phyloP scores from a whole-genome alignment of 2,329 filamentous ascomycete species.

The Xylaria sp. region DNA sequence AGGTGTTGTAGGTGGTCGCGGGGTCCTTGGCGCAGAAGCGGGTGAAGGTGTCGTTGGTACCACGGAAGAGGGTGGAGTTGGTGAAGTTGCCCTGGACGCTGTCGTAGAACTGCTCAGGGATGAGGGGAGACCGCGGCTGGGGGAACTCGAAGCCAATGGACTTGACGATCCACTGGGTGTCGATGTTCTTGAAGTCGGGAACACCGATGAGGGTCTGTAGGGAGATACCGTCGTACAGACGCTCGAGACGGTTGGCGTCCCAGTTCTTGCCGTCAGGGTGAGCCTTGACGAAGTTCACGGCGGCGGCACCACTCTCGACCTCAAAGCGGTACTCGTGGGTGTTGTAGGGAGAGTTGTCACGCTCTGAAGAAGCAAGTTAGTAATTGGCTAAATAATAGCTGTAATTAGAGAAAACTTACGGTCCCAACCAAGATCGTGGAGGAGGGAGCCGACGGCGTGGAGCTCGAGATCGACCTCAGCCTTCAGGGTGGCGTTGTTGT shows the following conservation, averaged over 20 bases:
- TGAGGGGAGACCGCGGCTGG: slow-evolving; percentile 34
- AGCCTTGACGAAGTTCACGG: slow-evolving; percentile 35
- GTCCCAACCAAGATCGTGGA: slow-evolving; percentile 40
- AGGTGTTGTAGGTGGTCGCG: slow-evolving; percentile 37
- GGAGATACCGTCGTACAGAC: slow-evolving; percentile 37
- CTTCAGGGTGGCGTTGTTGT: slow-evolving; percentile 42
- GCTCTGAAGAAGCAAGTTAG: slow-evolving; percentile 18
- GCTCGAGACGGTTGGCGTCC: slow-evolving; percentile 34
- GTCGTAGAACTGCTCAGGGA: slow-evolving; percentile 36
- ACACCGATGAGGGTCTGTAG: slow-evolving; percentile 37
- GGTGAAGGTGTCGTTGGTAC: slow-evolving; percentile 41
- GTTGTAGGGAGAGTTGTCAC: slow-evolving; percentile 34
- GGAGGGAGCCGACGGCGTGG: slow-evolving; percentile 37
- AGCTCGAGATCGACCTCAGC: slow-evolving; percentile 36
- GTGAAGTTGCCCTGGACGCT: slow-evolving; percentile 37
- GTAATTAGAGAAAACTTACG: slow-evolving; percentile 22
- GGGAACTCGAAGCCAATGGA: slow-evolving; percentile 39
- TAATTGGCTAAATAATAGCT: too few relatives aligned
- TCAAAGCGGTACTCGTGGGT: slow-evolving; percentile 37
- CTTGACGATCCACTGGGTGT: slow-evolving; percentile 39
- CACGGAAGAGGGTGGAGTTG: slow-evolving; percentile 39
- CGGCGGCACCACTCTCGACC: slow-evolving; percentile 35
- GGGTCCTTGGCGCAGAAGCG: slow-evolving; percentile 38
- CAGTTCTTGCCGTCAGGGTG: slow-evolving; percentile 32
- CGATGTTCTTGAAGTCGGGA: slow-evolving; percentile 39